Conservation (phyloP, 805 yeast genomes). For the Saccharomycopsis sp. region DNA sequence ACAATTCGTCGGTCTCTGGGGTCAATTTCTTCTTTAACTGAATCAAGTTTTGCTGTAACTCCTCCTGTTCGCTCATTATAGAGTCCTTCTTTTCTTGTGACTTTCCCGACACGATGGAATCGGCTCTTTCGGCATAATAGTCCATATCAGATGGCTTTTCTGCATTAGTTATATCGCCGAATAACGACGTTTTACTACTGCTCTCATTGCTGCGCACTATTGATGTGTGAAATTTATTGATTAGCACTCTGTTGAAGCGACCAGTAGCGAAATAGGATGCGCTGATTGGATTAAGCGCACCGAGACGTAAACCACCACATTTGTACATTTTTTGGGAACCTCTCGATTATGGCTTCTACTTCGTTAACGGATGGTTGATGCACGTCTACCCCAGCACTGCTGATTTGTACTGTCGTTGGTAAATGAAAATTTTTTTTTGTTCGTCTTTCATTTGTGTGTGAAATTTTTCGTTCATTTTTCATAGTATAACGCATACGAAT, state of each 20-base stretch:
- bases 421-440: not conserved
- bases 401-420: too few species aligned
- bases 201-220: not conserved
- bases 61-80: slow-evolving; percentile 25
- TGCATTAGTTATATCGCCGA: slow-evolving; percentile 78
- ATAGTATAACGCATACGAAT: too few species aligned
- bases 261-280: not conserved
- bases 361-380: too few species aligned
- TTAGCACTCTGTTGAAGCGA: not conserved
- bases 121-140: slow-evolving; percentile 7
- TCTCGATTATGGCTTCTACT: too few species aligned
- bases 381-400: too few species aligned
- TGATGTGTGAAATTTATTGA: not conserved
- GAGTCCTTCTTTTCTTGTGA: slow-evolving; percentile 18
- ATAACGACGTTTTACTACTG: slow-evolving; percentile 52
- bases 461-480: not conserved
- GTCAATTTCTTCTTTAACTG: slow-evolving; percentile 28
- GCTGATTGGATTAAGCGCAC: not conserved
- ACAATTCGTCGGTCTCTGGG: slow-evolving; percentile 24
- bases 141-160: slow-evolving; percentile 53
- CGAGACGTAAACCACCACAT: not conserved
- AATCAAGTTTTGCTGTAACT: slow-evolving; percentile 20
- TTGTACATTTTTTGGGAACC: not conserved
- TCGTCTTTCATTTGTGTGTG: not conserved
- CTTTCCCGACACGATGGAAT: not conserved